Evolutionary conservation across 805 yeast genomes (phyloP), one percentile per base, ranked within the genome.

Genomic region (Candida tibetensis): DNA sequence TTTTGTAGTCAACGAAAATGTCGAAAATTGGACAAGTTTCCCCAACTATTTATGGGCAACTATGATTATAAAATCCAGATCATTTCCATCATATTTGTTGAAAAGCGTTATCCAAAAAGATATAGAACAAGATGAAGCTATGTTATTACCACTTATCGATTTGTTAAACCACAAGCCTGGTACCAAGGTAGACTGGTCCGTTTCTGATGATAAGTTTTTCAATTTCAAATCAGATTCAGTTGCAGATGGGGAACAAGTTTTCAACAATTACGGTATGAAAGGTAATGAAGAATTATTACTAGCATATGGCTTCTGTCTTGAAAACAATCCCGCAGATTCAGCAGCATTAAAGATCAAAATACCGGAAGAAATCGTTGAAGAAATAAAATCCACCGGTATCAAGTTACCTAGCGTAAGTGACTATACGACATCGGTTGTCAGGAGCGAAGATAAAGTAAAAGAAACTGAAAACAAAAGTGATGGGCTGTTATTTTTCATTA

Each of bases 201-300:
- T 52, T 2, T 15, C 37, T 17, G 46, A 45, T 13, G 49, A 41
- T 1, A 52, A 48, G 2, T 45, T 52, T 1, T 73, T 76, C 40
- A 52, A 58, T n/a, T 80, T 81, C 46, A 60, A 57, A 28, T 55
- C 76, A 0, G 63, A 66, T 14, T 57, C 66, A 3, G 46, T 44
- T 1, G 75, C 74, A 2, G 32, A 34, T 2, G 15, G 5, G 4
- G 55, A 61, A 2, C 83, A 87, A 53, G 44, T 90, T 1, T 85
- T 62, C 60, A 89, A 89, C 55, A 85, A 86, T 58, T 89, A 90
- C 58, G 97, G 96, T 2, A 79, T 85, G 37, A 89, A 88, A 58
- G 84, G 93, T 0, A 89, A 88, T 52, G 95, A 85, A 46, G 95
- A 87, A 46, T 59, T 89, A 18, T 58, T 90, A 4, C 62, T 89